These are phyloP conservation scores for Pseudevernia furfuracea DNA, from an alignment of 495 filamentous ascomycete genomes.

Conservation along the genomic window DNA sequence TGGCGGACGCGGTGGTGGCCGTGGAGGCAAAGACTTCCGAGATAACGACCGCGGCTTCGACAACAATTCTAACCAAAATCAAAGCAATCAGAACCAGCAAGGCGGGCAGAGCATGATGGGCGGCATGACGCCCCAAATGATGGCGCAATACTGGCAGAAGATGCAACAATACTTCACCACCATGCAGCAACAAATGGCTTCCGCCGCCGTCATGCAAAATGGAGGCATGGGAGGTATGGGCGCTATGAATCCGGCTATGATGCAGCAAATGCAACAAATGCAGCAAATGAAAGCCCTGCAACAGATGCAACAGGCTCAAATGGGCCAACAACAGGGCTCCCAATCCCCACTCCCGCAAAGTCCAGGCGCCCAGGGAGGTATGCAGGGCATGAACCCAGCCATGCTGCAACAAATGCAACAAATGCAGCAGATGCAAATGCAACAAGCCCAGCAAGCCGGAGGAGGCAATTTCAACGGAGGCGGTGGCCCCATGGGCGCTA, in stretches of 20 bases:
- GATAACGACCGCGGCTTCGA: conserved; percentile 44
- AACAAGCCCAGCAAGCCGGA: conserved; percentile 23
- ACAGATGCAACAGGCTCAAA: conserved; percentile 38
- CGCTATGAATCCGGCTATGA: conserved; percentile 71
- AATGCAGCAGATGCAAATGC: conserved; percentile 50
- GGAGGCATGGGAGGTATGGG: conserved; percentile 46
- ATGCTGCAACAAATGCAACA: conserved; percentile 87
- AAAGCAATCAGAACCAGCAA: conserved; percentile 43
- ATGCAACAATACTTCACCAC: conserved; percentile 95
- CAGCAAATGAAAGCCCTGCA: conserved; percentile 55
- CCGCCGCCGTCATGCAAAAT: conserved; percentile 35
- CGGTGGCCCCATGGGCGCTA: conserved; percentile 21
- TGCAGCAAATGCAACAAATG: conserved; percentile 81
- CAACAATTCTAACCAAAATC: conserved; percentile 38
- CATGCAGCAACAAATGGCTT: conserved; percentile 76
- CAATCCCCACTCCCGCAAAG: conserved; percentile 20
- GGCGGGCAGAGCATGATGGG: conserved; percentile 29
- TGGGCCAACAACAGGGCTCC: conserved; percentile 31
- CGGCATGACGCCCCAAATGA: conserved; percentile 87
- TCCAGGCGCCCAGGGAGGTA: conserved; percentile 35
- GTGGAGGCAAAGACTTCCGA: conserved; percentile 34
- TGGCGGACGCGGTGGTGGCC: conserved; percentile 54
- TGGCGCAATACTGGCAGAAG: conserved; percentile 95
- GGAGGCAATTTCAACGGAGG: conserved; percentile 15
- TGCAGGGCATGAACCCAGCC: conserved; percentile 64